These are phyloP conservation scores for Debaryomycetaceae sp. DNA, from an alignment of 1,139 yeast genomes.

Conservation along the genomic window DNA sequence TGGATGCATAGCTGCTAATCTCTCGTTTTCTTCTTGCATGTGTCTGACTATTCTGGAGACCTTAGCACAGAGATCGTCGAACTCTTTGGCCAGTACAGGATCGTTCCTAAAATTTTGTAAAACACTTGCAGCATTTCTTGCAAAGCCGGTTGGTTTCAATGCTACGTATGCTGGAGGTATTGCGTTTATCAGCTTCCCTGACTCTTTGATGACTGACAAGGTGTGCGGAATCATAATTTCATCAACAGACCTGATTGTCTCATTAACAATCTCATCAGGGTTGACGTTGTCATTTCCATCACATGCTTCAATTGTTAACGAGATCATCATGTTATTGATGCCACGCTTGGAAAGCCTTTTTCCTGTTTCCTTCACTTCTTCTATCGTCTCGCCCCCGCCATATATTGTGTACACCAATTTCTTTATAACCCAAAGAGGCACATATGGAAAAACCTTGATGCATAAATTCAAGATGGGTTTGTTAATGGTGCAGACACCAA, in stretches of 20 bases:
- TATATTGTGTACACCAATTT: conserved; percentile 76
- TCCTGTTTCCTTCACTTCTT: conserved; percentile 71
- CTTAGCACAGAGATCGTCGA: conserved; percentile 60
- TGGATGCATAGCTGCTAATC: conserved; percentile 53
- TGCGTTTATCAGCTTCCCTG: conserved; percentile 51
- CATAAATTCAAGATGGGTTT: conserved; percentile 58
- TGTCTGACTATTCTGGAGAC: conserved; percentile 57
- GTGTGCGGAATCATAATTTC: conserved; percentile 75
- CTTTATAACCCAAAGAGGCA: conserved; percentile 71
- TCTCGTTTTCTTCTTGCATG: conserved; percentile 54
- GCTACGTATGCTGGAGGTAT: conserved; percentile 84
- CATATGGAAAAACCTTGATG: conserved; percentile 66
- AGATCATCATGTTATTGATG: conserved; percentile 89
- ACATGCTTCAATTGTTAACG: conserved; percentile 90
- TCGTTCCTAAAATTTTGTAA: conserved; percentile 55
- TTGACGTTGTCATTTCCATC: conserved; percentile 67
- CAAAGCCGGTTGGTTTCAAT: conserved; percentile 88
- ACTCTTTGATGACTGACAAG: conserved; percentile 40
- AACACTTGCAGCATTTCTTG: conserved; percentile 72
- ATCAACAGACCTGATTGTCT: conserved; percentile 65
- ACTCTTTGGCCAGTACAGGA: conserved; percentile 43
- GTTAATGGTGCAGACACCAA: conserved; percentile 65
- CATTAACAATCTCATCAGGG: conserved; percentile 60
- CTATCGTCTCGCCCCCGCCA: conserved; percentile 84
- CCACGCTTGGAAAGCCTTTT: conserved; percentile 64